Evolutionary conservation across 2,329 filamentous ascomycete species (phyloP).

Genomic region (Helicocarpus griseus): DNA sequence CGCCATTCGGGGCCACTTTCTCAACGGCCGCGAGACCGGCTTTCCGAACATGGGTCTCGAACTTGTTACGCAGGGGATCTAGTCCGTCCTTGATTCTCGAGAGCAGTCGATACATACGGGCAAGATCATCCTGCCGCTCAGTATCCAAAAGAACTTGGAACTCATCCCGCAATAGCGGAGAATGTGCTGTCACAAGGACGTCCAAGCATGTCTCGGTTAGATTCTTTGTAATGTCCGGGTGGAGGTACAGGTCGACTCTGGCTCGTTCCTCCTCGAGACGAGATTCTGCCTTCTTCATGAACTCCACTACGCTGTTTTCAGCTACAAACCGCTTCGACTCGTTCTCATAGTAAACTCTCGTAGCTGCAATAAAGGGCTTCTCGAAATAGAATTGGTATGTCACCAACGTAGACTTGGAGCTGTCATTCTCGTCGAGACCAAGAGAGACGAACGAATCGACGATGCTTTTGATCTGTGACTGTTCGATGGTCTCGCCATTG

Average conservation of each 20-base stretch:
- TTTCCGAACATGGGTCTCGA: constrained; percentile 87
- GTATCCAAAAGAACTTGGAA: constrained; percentile 91
- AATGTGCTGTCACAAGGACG: constrained; percentile 83
- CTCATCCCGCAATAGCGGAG: constrained; percentile 76
- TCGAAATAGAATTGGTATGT: constrained; percentile 93
- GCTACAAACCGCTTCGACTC: constrained; percentile 92
- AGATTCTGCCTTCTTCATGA: constrained; percentile 98
- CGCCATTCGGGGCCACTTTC: constrained; percentile 79
- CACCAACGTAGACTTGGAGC: constrained; percentile 86
- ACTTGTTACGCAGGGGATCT: constrained; percentile 75
- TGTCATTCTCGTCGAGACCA: constrained; percentile 85
- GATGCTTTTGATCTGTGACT: constrained; percentile 91
- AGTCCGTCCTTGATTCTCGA: constrained; percentile 83
- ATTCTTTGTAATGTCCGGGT: constrained; percentile 74
- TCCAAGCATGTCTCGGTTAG: constrained; percentile 83
- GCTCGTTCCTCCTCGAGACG: constrained; percentile 89
- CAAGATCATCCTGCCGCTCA: constrained; percentile 90
- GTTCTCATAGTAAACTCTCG: constrained; percentile 73
- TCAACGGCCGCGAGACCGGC: constrained; percentile 80
- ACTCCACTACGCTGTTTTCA: constrained; percentile 95
- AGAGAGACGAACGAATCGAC: constrained; percentile 95
- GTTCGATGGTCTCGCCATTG: constrained; percentile 95
- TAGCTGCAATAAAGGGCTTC: constrained; percentile 78
- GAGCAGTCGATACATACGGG: constrained; percentile 88
- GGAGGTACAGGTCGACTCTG: constrained; percentile 82